Base-by-base conservation (phyloP, 495 filamentous ascomycete genomes). In the Hypoxylon subgilvum region DNA sequence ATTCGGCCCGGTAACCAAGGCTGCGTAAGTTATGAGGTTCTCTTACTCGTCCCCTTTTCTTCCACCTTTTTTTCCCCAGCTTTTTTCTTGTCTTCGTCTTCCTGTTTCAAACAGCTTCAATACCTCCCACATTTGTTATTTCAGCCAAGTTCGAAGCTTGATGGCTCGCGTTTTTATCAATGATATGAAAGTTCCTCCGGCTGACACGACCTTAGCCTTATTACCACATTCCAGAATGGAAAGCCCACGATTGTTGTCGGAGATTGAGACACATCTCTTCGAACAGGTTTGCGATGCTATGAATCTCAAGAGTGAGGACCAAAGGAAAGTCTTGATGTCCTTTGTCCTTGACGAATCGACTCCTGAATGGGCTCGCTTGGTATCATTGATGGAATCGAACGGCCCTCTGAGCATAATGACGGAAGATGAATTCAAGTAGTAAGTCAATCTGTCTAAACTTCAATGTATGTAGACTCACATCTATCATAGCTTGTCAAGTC, bases 391-490 rank as follows among this genome's bases (percentile, higher is more conserved):
- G 44, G 61, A 54, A 17, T 53, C 61, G n/a, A 54, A 44, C 16
- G 61, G 54, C 16, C 38, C 54, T 17, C 17, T 64, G 14, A 42
- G 48, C 42, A 38, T 64, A 38, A 5, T 64, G 12, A 53, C 61
- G 3, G 61, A 64, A 17, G 61, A 64, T 22, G 53, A 64, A 32
- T 27, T 59, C 16, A 58, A 41, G 44, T 64, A 58, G 61, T 64
- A 52, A 14, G 54, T 51, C 10, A 22, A 25, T 14, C 12, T 4
- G 32, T 16, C n/a, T 12, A n/a, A 19, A 13, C 13, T 36, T 28
- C 18, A 9, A 35, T 27, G 21, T 12, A 7, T 10, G 6, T 23
- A 41, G 44, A 17, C 40, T 64, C 3, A 54, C 36, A 21, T 28
- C 13, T n/a, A 0, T 34, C 13, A 18, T 30, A 63, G 53, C 19